These are phyloP conservation scores for Cercophora sp. DNA, from an alignment of 495 filamentous ascomycete genomes.

Conservation along the genomic window DNA sequence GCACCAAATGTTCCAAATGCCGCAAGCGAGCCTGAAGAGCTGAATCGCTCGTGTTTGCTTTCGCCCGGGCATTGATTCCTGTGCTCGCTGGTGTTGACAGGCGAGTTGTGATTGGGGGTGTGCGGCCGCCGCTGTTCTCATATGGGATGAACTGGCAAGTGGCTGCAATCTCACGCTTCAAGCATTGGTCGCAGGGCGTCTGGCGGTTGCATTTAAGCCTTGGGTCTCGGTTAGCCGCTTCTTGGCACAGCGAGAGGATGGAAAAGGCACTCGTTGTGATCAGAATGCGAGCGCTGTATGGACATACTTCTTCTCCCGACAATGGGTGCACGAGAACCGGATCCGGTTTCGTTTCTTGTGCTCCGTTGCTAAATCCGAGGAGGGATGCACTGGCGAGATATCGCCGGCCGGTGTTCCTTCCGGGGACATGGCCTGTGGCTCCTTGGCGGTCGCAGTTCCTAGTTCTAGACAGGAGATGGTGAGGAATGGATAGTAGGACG, in stretches of 20 bases:
- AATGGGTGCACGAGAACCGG: slow-evolving; percentile 52
- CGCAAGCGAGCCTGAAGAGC: slow-evolving; percentile 47
- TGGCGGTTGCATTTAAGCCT: slow-evolving; percentile 53
- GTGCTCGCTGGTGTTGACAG: slow-evolving; percentile 10
- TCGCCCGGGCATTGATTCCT: background rate
- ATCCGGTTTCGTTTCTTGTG: slow-evolving; percentile 49
- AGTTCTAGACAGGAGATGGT: too few species aligned
- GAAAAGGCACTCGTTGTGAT: background rate
- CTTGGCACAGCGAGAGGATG: background rate
- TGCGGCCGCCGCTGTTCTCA: slow-evolving; percentile 6
- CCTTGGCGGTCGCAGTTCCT: background rate
- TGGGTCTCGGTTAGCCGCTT: background rate
- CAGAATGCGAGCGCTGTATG: background rate
- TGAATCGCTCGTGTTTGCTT: slow-evolving; percentile 22
- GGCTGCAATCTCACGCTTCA: slow-evolving; percentile 40
- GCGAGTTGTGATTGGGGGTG: slow-evolving; percentile 26
- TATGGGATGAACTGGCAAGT: slow-evolving; percentile 42
- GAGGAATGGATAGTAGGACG: too few species aligned
- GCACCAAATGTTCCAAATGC: slow-evolving; percentile 50
- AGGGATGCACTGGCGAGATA: background rate
- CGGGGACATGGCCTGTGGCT: background rate
- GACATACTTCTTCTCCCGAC: slow-evolving; percentile 48
- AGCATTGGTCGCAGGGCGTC: slow-evolving; percentile 48
- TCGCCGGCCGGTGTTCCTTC: slow-evolving; percentile 1
- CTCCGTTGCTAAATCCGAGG: slow-evolving; percentile 16